phyloP scores from a whole-genome alignment of 2,329 filamentous ascomycete genomes.

The Pleoardoris graminearum region DNA sequence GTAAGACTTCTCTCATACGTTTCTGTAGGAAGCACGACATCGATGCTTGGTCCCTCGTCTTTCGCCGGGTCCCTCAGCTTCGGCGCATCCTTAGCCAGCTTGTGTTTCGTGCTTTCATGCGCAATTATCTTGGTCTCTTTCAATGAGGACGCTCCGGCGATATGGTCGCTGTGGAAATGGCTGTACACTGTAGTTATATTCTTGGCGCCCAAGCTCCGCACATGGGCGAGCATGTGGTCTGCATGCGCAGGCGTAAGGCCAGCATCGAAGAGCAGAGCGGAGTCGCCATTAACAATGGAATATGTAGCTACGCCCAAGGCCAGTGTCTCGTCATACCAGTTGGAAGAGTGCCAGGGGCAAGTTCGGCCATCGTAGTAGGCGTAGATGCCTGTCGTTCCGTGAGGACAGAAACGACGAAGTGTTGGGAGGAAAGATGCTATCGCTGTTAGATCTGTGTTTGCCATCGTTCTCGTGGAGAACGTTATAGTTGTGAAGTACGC shows the following conservation, averaged over 20 bases:
- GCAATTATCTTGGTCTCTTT: conserved; percentile 6
- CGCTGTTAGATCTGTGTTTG: too few relatives aligned
- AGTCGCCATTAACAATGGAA: conserved; percentile 10
- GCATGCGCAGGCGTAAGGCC: conserved; percentile 11
- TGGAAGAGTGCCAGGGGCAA: conserved; percentile 11
- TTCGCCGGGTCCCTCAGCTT: not conserved
- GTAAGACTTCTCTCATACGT: conserved; percentile 9
- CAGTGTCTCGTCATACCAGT: conserved; percentile 16
- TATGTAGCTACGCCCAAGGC: conserved; percentile 16
- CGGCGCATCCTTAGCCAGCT: not conserved
- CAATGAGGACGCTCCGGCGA: conserved; percentile 14
- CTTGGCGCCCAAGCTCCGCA: conserved; percentile 11
- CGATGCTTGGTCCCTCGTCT: conserved; percentile 8
- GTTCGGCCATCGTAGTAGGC: conserved; percentile 18
- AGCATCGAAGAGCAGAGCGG: conserved; percentile 15
- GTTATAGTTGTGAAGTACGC: too few relatives aligned
- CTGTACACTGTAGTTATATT: conserved; percentile 14
- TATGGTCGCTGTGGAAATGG: conserved; percentile 18
- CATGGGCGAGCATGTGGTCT: conserved; percentile 14
- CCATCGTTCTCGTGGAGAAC: too few relatives aligned
- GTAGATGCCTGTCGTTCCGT: conserved; percentile 9
- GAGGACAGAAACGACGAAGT: conserved; percentile 3
- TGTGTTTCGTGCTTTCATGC: conserved; percentile 5
- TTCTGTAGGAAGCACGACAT: conserved; percentile 11
- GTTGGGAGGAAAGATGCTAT: not conserved